Conservation (phyloP, 1,284 basidiomycete genomes). For the Sporisorium exsertum region DNA sequence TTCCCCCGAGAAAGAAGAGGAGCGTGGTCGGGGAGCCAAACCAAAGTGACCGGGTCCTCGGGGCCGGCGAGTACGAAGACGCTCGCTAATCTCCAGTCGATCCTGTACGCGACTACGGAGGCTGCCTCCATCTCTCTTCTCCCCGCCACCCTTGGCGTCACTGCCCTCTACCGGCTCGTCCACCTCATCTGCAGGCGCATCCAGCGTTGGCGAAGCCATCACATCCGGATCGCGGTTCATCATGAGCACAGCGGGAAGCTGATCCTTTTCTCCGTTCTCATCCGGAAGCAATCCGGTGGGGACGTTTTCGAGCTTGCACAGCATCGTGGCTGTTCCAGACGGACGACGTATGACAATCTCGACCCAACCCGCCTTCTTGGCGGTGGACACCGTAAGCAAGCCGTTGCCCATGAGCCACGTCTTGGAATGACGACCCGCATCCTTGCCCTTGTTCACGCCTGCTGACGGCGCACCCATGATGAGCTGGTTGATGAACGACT, state of each 20-base stretch:
- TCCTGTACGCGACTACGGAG: conserved; percentile 44
- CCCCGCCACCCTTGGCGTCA: neutral
- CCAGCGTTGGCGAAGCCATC: conserved; percentile 39
- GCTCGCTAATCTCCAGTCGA: conserved; percentile 48
- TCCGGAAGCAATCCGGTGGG: conserved; percentile 61
- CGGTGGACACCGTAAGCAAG: conserved; percentile 83
- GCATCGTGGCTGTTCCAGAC: conserved; percentile 84
- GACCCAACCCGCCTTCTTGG: conserved; percentile 85
- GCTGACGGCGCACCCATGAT: conserved; percentile 70
- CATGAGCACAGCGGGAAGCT: conserved; percentile 79
- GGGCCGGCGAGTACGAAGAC: conserved; percentile 41
- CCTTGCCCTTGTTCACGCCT: conserved; percentile 62
- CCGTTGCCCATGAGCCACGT: conserved; percentile 90
- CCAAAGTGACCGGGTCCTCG: conserved; percentile 55
- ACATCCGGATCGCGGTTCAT: conserved; percentile 75
- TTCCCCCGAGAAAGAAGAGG: conserved; percentile 81
- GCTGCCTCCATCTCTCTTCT: conserved; percentile 7
- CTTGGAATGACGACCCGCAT: conserved; percentile 71
- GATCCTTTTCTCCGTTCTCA: conserved; percentile 73
- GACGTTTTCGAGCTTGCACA: conserved; percentile 91
- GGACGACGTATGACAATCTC: conserved; percentile 87
- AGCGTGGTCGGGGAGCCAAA: conserved; percentile 68
- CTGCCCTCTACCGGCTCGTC: conserved; percentile 2
- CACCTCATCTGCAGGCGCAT: conserved; percentile 25
- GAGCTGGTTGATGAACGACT: conserved; percentile 80